Conservation (phyloP, 495 filamentous ascomycete genomes). For the Thermochaetoides thermophila region DNA sequence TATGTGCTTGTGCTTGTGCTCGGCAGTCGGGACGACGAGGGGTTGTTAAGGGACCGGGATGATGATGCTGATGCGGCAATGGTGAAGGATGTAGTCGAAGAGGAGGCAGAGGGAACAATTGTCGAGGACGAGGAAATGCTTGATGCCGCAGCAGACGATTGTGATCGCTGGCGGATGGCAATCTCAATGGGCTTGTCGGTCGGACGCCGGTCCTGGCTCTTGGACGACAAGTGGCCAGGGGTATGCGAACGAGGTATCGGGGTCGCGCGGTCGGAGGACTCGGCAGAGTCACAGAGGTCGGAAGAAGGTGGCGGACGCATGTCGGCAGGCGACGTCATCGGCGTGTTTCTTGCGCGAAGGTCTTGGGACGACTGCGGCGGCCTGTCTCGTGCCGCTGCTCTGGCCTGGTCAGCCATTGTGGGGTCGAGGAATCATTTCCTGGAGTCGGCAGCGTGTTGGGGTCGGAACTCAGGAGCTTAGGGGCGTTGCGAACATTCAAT, state of each 20-base stretch:
- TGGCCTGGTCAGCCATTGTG: conserved; percentile 26
- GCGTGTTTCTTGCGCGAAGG: conserved; percentile 31
- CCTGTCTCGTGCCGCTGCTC: conserved; percentile 15
- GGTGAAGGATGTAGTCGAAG: conserved; percentile 4
- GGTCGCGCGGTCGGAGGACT: conserved; percentile 17
- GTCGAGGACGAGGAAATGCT: conserved; percentile 14
- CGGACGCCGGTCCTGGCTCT: conserved; percentile 30
- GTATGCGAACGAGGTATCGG: conserved; percentile 35
- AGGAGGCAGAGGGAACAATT: conserved; percentile 3
- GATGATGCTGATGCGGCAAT: conserved; percentile 13
- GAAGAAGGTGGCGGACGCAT: no score
- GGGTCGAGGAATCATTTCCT: conserved; percentile 18
- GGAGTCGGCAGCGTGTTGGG: neutral
- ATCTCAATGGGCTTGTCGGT: conserved; percentile 30
- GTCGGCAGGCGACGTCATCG: conserved; percentile 17
- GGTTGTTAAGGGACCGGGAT: no score
- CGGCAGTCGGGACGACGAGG: conserved; percentile 16
- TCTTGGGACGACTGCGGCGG: conserved; percentile 19
- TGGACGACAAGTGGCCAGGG: conserved; percentile 37
- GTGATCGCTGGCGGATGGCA: conserved; percentile 34
- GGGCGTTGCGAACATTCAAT: neutral
- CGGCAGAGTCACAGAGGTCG: conserved; percentile 14
- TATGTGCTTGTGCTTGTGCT: conserved; percentile 10
- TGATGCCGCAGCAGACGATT: conserved; percentile 24
- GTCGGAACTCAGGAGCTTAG: neutral